Base-by-base conservation (phyloP, 2,329 filamentous ascomycete species). In the Calonectria honghensis region DNA sequence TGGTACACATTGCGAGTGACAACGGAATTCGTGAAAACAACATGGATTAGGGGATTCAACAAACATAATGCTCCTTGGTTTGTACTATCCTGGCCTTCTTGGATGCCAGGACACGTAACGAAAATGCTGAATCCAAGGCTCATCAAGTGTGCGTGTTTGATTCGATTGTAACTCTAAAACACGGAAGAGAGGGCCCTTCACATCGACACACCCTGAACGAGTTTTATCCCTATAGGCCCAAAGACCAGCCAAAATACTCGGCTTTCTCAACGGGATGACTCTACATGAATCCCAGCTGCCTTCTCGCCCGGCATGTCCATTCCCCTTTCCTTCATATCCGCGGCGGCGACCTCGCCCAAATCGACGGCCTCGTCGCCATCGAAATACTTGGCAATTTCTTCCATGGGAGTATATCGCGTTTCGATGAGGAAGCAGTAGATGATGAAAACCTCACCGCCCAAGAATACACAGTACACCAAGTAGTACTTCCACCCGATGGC, bases 401-500 rank as follows among this genome's bases (percentile, higher is more conserved):
- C 74, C 39, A 76, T 45, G 5, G 72, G 67, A 18, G 59, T 52
- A 20, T 70, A 70, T 4, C 69, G 68, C 2, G 74, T 76, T 51
- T 76, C 74, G 11, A 68, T 65, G 27, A 71, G 54, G 41, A 72
- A 64, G 41, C 67, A 64, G 39, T 72, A 79, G 20, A 79, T 75
- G 9, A 77, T 64, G 27, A 76, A 72, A 0, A 78, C 73, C 29
- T 77, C 75, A 0, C 77, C 71, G 0, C 48, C 71, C 0, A 79
- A 76, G n/a, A 76, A 76, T 0, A 75, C 72, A 1, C 70, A 73
- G 35, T 78, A 79, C 0, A 75, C 68, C 16, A 77, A 64, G 13
- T 79, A 79, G 11, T 79, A 79, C 35, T 73, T 77, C 77, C 77
- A 78, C 5, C 70, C 68, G 61, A 77, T 71, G 1, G 66, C 68